Percentiles rank a stretch among this genome's conserved stretches.
Evolutionary conservation across 2,329 filamentous ascomycete species (phyloP).

Genomic region (Xylogone sp.): DNA sequence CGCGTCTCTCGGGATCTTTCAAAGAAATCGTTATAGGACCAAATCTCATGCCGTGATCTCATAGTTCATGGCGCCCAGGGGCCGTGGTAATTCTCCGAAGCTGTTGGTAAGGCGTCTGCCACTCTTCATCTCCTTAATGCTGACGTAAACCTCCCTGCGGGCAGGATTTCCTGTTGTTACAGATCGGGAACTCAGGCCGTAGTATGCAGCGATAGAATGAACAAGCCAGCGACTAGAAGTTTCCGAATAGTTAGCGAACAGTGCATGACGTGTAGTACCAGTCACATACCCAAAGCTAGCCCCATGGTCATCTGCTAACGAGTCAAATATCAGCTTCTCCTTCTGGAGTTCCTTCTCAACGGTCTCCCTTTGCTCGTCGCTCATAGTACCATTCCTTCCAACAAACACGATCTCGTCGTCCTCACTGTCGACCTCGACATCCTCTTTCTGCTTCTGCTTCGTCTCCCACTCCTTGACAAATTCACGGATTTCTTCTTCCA

Average conservation of each 20-base stretch:
- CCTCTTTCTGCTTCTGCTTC: constrained; percentile 42
- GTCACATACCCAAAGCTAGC: constrained; percentile 74
- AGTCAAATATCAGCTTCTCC: constrained; percentile 77
- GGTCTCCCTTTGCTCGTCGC: constrained; percentile 45
- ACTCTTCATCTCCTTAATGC: constrained; percentile 49
- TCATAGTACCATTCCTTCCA: constrained; percentile 61
- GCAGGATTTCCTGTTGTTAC: constrained; percentile 68
- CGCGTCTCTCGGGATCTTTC: not conserved
- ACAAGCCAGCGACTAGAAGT: constrained; percentile 76
- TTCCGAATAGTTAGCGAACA: constrained; percentile 10
- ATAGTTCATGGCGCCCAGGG: constrained; percentile 49
- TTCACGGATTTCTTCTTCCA: constrained; percentile 78
- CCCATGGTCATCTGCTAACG: constrained; percentile 67
- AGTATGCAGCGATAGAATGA: constrained; percentile 88
- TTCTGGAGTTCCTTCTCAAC: constrained; percentile 50
- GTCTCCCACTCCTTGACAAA: constrained; percentile 65
- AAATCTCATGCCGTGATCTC: not conserved
- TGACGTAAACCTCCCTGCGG: constrained; percentile 79
- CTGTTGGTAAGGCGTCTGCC: constrained; percentile 14
- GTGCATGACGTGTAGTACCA: constrained; percentile 7
- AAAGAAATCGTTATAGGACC: not conserved
- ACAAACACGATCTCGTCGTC: constrained; percentile 94
- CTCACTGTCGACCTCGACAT: constrained; percentile 44
- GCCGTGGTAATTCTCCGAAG: constrained; percentile 47
- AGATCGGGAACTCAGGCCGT: constrained; percentile 77